Percentiles rank a stretch among this genome's conserved stretches.
Evolutionary conservation across 208 protist genomes (phyloP).

Genomic region (Crithidia fasciculata): DNA sequence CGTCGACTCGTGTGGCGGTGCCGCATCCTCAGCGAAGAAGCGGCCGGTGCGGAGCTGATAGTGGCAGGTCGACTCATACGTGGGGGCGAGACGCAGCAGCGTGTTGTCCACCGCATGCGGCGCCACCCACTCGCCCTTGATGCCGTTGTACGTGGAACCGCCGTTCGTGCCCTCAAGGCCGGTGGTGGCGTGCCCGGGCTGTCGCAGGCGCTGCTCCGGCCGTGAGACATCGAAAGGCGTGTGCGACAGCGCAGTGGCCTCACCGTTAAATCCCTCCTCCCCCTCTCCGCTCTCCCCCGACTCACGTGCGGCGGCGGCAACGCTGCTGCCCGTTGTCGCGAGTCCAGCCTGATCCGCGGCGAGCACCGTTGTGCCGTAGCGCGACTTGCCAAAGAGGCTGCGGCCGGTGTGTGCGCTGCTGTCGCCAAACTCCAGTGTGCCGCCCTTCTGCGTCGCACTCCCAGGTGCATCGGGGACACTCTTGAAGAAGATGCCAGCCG

Average conservation of each 20-base stretch:
- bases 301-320: background rate
- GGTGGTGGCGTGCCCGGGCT: constrained; percentile 56
- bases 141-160: constrained; percentile 67
- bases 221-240: constrained; percentile 58
- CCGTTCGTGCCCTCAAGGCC: constrained; percentile 51
- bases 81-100: constrained; percentile 64
- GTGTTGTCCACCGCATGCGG: constrained; percentile 73
- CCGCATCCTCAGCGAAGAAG: constrained; percentile 75
- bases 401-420: constrained; percentile 31
- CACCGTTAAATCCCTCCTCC: constrained; percentile 45
- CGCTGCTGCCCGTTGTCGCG: background rate
- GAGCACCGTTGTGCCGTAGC: constrained; percentile 69
- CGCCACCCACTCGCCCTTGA: constrained; percentile 51
- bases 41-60: constrained; percentile 78
- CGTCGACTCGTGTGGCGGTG: constrained; percentile 58
- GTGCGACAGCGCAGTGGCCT: constrained; percentile 49
- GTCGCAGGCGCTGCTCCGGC: constrained; percentile 61
- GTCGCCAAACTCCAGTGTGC: constrained; percentile 19
- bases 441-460: background rate
- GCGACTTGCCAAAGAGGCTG: constrained; percentile 69
- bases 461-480: constrained; percentile 13
- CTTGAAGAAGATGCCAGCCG: constrained; percentile 56
- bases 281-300: background rate
- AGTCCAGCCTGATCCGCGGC: constrained; percentile 15
- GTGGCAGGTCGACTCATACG: constrained; percentile 83